These are phyloP conservation scores for Epichloe sibirici DNA, from an alignment of 2,329 filamentous ascomycete genomes.

Conservation along the genomic window DNA sequence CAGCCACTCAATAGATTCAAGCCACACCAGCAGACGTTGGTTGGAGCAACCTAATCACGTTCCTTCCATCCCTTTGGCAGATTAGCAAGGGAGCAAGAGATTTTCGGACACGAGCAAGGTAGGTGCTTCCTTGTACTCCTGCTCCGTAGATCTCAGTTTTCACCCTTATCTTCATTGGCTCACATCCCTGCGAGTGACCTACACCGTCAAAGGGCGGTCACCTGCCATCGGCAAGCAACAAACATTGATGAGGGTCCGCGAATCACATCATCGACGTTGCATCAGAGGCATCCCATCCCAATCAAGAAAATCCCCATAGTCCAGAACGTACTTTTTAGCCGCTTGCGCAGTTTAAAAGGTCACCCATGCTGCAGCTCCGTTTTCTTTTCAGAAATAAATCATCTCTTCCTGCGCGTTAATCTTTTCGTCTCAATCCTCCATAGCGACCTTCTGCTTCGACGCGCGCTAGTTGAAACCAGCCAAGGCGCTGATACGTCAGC, in stretches of 20 bases:
- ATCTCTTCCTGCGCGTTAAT: background rate
- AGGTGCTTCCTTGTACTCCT: too few species aligned
- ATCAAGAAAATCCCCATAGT: background rate
- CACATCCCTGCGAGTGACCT: too few species aligned
- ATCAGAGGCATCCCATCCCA: background rate
- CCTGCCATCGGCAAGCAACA: background rate
- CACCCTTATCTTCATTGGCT: too few species aligned
- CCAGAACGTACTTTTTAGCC: background rate
- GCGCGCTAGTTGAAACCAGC: background rate
- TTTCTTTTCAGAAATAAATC: background rate
- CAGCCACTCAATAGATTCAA: background rate
- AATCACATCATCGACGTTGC: slow-evolving; percentile 15
- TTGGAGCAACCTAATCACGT: too few species aligned
- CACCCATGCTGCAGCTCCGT: background rate
- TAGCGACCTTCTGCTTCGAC: background rate
- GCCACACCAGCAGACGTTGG: too few species aligned
- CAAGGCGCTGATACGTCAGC: background rate
- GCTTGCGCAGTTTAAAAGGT: too few species aligned
- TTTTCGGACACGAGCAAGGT: too few species aligned
- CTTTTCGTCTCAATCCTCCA: background rate
- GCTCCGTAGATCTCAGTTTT: too few species aligned
- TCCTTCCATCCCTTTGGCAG: too few species aligned
- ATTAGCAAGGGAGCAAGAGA: background rate
- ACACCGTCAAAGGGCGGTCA: background rate
- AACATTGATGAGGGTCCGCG: background rate